These are phyloP conservation scores for Capronia coronata DNA, from an alignment of 2,329 filamentous ascomycete species.

Conservation along the genomic window DNA sequence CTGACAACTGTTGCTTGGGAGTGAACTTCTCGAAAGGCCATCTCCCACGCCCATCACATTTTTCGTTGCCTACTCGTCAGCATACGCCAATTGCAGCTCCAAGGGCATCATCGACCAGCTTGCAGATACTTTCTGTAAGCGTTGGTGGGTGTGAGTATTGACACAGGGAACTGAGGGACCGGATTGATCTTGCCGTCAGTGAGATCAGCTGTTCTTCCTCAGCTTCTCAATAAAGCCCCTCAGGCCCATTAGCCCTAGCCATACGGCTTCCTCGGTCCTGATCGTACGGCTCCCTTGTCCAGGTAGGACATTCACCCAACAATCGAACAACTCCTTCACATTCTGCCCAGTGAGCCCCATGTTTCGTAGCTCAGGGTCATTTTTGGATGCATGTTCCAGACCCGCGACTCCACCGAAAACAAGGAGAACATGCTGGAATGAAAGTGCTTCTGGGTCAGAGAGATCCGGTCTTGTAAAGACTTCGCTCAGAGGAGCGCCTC, in stretches of 20 bases:
- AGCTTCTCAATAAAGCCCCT: conserved; percentile 33
- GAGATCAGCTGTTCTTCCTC: conserved; percentile 1
- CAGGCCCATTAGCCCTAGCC: conserved; percentile 66
- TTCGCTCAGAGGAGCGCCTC: conserved; percentile 49
- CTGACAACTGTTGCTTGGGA: too few relatives aligned
- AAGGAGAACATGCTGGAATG: conserved; percentile 61
- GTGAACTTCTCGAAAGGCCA: too few relatives aligned
- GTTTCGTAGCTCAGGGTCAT: conserved; percentile 51
- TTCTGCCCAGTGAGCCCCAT: conserved; percentile 60
- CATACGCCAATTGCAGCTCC: too few relatives aligned
- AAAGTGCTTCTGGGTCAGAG: conserved; percentile 32
- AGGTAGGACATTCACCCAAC: conserved; percentile 75
- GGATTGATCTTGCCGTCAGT: too few relatives aligned
- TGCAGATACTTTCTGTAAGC: too few relatives aligned
- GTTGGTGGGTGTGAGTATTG: too few relatives aligned
- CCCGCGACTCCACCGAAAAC: conserved; percentile 77
- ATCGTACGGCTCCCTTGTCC: conserved; percentile 77
- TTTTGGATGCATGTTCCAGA: conserved; percentile 65
- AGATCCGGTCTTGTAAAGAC: conserved; percentile 37
- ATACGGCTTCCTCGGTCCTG: conserved; percentile 74
- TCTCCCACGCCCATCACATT: too few relatives aligned
- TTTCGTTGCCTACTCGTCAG: too few relatives aligned
- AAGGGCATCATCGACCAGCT: too few relatives aligned
- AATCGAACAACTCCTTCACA: conserved; percentile 68
- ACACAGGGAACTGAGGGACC: too few relatives aligned